A percentile compares a stretch with the other conserved stretches of the same genome.
Conservation (phyloP, 345 rosid species). For the Gossypium thurberi region DNA sequence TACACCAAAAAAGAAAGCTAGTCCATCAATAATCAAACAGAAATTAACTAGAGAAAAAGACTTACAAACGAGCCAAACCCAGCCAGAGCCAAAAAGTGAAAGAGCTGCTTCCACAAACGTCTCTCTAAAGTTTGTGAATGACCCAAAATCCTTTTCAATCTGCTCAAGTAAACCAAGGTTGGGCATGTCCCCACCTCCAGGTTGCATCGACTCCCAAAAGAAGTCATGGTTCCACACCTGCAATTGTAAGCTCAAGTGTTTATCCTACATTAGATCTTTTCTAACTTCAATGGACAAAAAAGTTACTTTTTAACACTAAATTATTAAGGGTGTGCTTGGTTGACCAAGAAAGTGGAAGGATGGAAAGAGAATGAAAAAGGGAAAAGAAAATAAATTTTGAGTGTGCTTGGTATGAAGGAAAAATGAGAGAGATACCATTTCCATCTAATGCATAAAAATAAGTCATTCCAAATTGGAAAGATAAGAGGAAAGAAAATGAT, state of each 20-base stretch:
- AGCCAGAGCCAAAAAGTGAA: constrained; percentile 75
- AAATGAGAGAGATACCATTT: too few species aligned
- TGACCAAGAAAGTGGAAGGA: too few species aligned
- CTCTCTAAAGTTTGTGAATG: constrained; percentile 72
- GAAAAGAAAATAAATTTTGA: too few species aligned
- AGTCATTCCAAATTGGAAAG: too few species aligned
- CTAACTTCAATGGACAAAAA: not conserved
- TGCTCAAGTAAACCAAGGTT: constrained; percentile 74
- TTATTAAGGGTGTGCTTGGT: not conserved
- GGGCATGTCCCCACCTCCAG: constrained; percentile 79
- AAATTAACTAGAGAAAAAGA: not conserved
- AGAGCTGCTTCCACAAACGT: constrained; percentile 62
- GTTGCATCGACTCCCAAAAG: constrained; percentile 99
- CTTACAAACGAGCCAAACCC: constrained; percentile 97
- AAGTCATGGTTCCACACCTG: constrained; percentile 95
- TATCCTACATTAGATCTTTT: not conserved
- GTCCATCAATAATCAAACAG: not conserved
- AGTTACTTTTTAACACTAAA: not conserved
- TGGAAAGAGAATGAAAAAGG: too few species aligned
- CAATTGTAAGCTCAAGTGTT: constrained; percentile 2
- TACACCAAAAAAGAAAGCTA: not conserved
- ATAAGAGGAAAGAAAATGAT: too few species aligned
- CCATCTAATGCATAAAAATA: too few species aligned
- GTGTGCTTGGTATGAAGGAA: too few species aligned
- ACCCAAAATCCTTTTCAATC: constrained; percentile 90